Evolutionary conservation across 2,329 filamentous ascomycete species (phyloP), one percentile per base, ranked within the genome.

Genomic region (Gaeumannomyces sp.): DNA sequence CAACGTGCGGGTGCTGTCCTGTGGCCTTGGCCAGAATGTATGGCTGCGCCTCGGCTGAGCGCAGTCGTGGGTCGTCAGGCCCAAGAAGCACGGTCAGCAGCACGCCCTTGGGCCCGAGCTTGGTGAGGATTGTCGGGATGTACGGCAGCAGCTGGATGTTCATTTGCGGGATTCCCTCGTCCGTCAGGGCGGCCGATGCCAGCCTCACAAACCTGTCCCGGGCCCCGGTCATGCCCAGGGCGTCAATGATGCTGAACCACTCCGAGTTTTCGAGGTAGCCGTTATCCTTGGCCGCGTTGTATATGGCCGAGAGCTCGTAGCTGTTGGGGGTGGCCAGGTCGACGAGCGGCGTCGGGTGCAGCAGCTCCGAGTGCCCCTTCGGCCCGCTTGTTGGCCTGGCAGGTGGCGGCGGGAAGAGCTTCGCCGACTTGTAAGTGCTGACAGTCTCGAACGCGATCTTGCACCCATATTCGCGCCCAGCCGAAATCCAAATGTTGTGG

Each of bases 371-470:
- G 58, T 19, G 28, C 38, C 38, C 58, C 73, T 25, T 76, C 71
- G 14, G 73, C n/a, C 45, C 45, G 45, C 45, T 53, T 76, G 35
- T 72, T 74, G 50, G 68, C 61, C 64, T 31, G 79, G 65, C 13
- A 4, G 27, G 59, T 19, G 29, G 14, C 22, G 73, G 68, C 33
- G 77, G 77, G 77, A 95, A 96, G 7, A 93, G 80, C 11, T 86
- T 83, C 60, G 83, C 80, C 4, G 91, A 85, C 79, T 98, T 99
- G 66, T 86, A 87, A 1, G 85, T 87, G 1, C 92, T 96, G 8
- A 98, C 95, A 1, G 95, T 94, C 76, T 98, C 95, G 72, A 94
- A 96, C 16, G 90, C 90, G 7, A 93, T 83, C 27, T 81, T 83
- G 22, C 85, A 83, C 5, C 79, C 75, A 65, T 84, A 78, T 2